Conservation (phyloP, 768 basidiomycete genomes). For the Termitomyces sp. region DNA sequence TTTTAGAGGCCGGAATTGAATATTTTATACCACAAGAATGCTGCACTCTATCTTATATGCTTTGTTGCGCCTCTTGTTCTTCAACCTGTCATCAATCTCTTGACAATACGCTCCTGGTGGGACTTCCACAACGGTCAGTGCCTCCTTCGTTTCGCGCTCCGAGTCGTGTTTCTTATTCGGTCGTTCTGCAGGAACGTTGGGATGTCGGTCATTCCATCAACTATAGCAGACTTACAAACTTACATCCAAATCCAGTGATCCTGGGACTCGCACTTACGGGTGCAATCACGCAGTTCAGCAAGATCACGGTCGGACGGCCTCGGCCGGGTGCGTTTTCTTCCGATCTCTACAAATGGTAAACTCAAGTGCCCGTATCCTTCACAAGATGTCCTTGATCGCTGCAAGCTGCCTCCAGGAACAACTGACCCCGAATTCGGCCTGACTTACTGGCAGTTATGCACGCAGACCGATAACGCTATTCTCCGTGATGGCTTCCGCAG, state of each 20-base stretch:
- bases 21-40: conserved; percentile 25
- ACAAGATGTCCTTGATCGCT: conserved; percentile 62
- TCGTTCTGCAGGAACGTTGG: conserved; percentile 30
- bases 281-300: conserved; percentile 76
- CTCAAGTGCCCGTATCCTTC: not conserved
- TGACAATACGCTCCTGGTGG: conserved; percentile 83
- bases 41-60: conserved; percentile 46
- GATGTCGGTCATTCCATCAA: conserved; percentile 25
- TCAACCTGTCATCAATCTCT: conserved; percentile 60
- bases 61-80: conserved; percentile 65
- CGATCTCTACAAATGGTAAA: not conserved
- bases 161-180: conserved; percentile 1
- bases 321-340: conserved; percentile 56
- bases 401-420: conserved; percentile 61
- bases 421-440: conserved; percentile 69
- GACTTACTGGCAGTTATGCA: conserved; percentile 74
- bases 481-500: conserved; percentile 86
- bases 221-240: not conserved
- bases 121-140: conserved; percentile 70
- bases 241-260: conserved; percentile 40
- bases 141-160: conserved; percentile 5
- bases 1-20: not conserved
- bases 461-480: conserved; percentile 51
- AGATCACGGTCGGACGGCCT: conserved; percentile 85
- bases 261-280: conserved; percentile 76